Percentiles rank a stretch among this genome's conserved stretches.
Evolutionary conservation across 2,329 filamentous ascomycete genomes (phyloP).

Genomic region (Botrytis pseudocinerea): DNA sequence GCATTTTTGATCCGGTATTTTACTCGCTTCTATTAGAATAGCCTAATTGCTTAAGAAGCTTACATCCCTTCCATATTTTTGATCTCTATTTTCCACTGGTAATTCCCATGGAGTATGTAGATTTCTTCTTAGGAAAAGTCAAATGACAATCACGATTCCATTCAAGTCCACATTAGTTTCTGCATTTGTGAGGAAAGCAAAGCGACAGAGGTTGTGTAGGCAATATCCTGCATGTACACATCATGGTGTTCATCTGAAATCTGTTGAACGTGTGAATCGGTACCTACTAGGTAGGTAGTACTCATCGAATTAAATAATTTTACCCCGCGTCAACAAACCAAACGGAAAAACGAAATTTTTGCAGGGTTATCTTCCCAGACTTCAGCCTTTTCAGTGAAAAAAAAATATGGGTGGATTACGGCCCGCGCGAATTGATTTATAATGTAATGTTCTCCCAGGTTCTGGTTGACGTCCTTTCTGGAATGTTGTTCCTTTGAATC

Average conservation of each 20-base stretch:
- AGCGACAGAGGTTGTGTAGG: too few species aligned
- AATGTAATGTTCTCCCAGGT: not conserved
- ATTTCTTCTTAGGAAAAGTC: constrained; percentile 28
- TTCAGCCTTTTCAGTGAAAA: constrained; percentile 7
- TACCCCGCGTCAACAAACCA: constrained; percentile 12
- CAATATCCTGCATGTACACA: not conserved
- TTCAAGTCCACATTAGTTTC: not conserved
- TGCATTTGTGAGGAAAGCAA: not conserved
- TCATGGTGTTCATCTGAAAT: not conserved
- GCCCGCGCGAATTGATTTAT: not conserved
- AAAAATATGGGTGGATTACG: not conserved
- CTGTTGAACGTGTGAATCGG: not conserved
- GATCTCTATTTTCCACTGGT: constrained; percentile 30
- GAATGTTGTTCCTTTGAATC: not conserved
- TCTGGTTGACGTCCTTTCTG: not conserved
- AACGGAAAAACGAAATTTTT: not conserved
- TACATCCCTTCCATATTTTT: constrained; percentile 25
- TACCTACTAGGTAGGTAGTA: not conserved
- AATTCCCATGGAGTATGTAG: constrained; percentile 30
- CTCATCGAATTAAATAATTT: not conserved
- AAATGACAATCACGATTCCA: constrained; percentile 28
- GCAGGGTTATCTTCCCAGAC: constrained; percentile 1
- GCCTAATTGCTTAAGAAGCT: constrained; percentile 36
- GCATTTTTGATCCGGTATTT: constrained; percentile 30
- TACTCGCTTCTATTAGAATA: constrained; percentile 38